Evolutionary conservation across 768 basidiomycete species (phyloP).

Genomic region (Termitomyces sp.): DNA sequence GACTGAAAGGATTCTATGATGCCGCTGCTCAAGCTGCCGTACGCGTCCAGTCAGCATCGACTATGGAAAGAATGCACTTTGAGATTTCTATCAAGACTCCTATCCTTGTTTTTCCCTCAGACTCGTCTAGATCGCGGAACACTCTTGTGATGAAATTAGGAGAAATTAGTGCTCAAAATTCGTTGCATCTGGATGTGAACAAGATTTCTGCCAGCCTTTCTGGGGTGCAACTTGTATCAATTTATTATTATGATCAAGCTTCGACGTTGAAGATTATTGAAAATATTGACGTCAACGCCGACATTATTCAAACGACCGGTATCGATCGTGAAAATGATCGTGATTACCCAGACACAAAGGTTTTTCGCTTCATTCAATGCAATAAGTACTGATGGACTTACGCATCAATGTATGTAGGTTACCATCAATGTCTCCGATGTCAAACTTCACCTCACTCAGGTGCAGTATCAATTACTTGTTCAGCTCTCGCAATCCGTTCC

Average conservation of each 20-base stretch:
- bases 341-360: constrained; percentile 70
- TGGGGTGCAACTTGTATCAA: constrained; percentile 81
- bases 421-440: constrained; percentile 75
- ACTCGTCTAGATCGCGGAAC: constrained; percentile 57
- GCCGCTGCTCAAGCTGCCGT: constrained; percentile 87
- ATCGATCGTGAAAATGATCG: constrained; percentile 47
- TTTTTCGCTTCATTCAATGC: constrained; percentile 33
- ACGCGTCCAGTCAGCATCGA: constrained; percentile 72
- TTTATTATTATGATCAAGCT: constrained; percentile 40
- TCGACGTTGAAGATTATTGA: constrained; percentile 83
- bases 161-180: constrained; percentile 80
- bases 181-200: constrained; percentile 49
- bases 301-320: constrained; percentile 56
- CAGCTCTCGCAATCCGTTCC: constrained; percentile 64
- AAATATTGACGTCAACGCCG: constrained; percentile 72
- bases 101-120: constrained; percentile 81
- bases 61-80: constrained; percentile 92
- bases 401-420: constrained; percentile 47
- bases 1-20: constrained; percentile 91
- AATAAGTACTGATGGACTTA: neutral
- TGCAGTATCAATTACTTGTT: constrained; percentile 73
- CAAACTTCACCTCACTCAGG: constrained; percentile 76
- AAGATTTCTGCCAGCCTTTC: constrained; percentile 69
- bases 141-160: constrained; percentile 79
- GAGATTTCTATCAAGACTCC: constrained; percentile 88